These are phyloP conservation scores for Starmerella apis DNA, from an alignment of 805 yeast genomes.

Conservation along the genomic window DNA sequence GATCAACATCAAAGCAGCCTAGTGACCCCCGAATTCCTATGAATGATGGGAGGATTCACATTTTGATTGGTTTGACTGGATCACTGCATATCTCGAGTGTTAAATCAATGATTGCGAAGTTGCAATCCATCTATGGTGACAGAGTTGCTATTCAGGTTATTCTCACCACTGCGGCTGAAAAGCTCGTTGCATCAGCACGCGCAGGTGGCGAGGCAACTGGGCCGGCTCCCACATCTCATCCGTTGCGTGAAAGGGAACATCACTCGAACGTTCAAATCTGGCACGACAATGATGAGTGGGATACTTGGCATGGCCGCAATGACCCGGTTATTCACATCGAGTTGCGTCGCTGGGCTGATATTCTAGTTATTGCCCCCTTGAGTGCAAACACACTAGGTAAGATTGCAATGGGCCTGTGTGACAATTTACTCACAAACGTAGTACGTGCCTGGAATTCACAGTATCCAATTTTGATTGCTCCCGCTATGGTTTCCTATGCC, in stretches of 20 bases:
- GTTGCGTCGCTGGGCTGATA: conserved; percentile 85
- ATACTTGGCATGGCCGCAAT: conserved; percentile 63
- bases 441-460: conserved; percentile 93
- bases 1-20: conserved; percentile 23
- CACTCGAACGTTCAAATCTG: conserved; percentile 49
- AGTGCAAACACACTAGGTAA: conserved; percentile 89
- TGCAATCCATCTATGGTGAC: conserved; percentile 71
- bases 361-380: conserved; percentile 83
- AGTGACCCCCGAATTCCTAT: conserved; percentile 57
- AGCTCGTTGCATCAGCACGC: conserved; percentile 40
- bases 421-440: conserved; percentile 79
- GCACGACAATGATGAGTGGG: conserved; percentile 94
- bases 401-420: conserved; percentile 83
- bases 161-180: conserved; percentile 75
- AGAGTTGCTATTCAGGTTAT: conserved; percentile 76
- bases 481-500: conserved; percentile 90
- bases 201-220: not conserved
- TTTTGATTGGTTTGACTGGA: conserved; percentile 80
- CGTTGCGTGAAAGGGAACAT: conserved; percentile 10
- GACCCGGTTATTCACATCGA: conserved; percentile 95
- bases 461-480: conserved; percentile 81
- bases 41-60: conserved; percentile 82
- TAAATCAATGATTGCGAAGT: conserved; percentile 64
- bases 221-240: not conserved
- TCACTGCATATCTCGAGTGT: conserved; percentile 75